Evolutionary conservation across 2,329 filamentous ascomycete species (phyloP), one percentile per base, ranked within the genome.

Genomic region (Sclerotiophoma versabilis): DNA sequence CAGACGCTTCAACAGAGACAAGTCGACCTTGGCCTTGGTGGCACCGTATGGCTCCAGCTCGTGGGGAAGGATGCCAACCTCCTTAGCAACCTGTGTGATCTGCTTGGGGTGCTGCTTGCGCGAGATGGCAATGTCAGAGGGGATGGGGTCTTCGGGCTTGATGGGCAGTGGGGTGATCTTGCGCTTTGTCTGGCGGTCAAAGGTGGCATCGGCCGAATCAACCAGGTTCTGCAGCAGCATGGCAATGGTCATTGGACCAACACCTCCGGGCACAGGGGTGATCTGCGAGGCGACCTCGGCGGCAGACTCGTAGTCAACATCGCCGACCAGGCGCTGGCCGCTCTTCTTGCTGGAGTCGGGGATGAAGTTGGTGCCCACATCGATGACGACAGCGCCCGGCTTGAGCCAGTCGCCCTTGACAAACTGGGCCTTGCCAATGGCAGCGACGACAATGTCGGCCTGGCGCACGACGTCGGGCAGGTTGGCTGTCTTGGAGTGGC

Each of bases 141-240:
- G 95, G 2, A 98, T 92, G 1, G 93, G 93, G 1, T 81, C 82
- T 70, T 87, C 78, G 27, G 96, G 79, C 75, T 90, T 93, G 60
- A 99, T 78, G 5, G 92, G 90, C n/a, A 98, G 82, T 19, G 95
- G 91, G 5, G 86, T 84, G 59, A 96, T 90, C 64, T 85, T 87
- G 54, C 95, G 86, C 59, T 88, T 82, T 78, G 91, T 96, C 75
- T 96, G 89, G 57, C 85, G 85, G 60, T 95, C 91, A 61, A 95
- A 95, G 71, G 91, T 93, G 52, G 84, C 80, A 42, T 87, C 89
- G 29, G 95, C 89, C 27, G 93, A 88, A 65, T 93, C 89, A 49
- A 98, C 89, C 8, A 98, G 93, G 71, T 99, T 99, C 76, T 96
- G 91, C 67, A 99, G 81, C 41, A 99, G 83, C 95, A 99, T 99